phyloP scores from a whole-genome alignment of 78 protist genomes.

The Capsaspora owczarzaki region DNA sequence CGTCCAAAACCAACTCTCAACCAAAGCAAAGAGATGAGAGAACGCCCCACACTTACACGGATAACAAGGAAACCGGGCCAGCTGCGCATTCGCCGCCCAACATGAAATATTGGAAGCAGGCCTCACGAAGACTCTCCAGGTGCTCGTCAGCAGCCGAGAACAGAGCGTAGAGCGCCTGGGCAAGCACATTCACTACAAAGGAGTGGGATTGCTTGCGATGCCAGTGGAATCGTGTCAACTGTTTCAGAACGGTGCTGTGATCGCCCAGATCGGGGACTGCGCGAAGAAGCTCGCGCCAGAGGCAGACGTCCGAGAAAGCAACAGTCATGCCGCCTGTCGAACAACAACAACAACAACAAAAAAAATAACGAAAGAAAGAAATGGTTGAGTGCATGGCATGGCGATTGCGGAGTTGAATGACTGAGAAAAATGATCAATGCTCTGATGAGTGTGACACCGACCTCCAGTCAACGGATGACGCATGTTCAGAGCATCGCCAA shows the following conservation, averaged over 20 bases:
- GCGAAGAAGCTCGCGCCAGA: background rate
- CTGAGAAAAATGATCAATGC: too few relatives aligned
- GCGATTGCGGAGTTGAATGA: too few relatives aligned
- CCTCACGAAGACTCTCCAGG: constrained; percentile 33
- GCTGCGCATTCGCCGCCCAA: constrained; percentile 50
- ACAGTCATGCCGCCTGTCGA: constrained; percentile 61
- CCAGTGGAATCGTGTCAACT: background rate
- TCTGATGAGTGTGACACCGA: background rate
- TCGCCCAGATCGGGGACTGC: background rate
- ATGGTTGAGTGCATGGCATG: background rate
- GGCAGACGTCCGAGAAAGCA: constrained; percentile 40
- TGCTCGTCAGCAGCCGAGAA: constrained; percentile 8
- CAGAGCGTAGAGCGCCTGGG: constrained; percentile 27
- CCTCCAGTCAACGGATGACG: constrained; percentile 72
- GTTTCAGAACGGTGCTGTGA: background rate
- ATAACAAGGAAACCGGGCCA: constrained; percentile 53
- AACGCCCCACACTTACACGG: constrained; percentile 11
- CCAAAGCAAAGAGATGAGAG: background rate
- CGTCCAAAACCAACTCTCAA: background rate
- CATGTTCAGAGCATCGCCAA: constrained; percentile 72
- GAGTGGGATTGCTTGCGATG: constrained; percentile 5
- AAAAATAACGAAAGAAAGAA: background rate
- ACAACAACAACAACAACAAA: background rate
- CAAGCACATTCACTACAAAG: constrained; percentile 29
- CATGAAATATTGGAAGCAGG: constrained; percentile 53